A percentile compares a stretch with the other conserved stretches of the same genome.
phyloP scores from a whole-genome alignment of 495 filamentous ascomycete genomes.

The Penicillium fimorum region DNA sequence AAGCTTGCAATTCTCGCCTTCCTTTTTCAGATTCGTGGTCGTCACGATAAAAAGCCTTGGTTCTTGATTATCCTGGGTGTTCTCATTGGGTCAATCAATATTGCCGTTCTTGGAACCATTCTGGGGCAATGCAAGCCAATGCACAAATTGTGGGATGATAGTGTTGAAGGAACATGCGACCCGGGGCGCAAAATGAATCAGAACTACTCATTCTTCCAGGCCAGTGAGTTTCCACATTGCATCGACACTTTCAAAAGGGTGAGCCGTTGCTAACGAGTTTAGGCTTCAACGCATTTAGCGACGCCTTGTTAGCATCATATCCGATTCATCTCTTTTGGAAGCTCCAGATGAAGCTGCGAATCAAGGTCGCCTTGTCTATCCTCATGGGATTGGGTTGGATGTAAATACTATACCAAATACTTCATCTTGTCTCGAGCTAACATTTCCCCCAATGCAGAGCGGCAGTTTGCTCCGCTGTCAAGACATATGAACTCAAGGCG shows the following conservation, averaged over 20 bases:
- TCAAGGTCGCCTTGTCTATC: slow-evolving; percentile 32
- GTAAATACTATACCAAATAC: slow-evolving; percentile 21
- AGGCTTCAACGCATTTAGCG: slow-evolving; percentile 32
- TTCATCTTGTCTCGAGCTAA: background rate
- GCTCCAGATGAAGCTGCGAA: slow-evolving; percentile 30
- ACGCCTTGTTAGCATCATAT: slow-evolving; percentile 33
- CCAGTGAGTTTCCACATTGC: slow-evolving; percentile 16
- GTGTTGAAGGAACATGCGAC: slow-evolving; percentile 24
- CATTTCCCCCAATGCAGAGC: slow-evolving; percentile 12
- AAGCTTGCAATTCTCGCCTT: slow-evolving; percentile 35
- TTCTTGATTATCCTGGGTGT: slow-evolving; percentile 28
- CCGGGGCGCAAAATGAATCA: slow-evolving; percentile 23
- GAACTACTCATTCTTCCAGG: slow-evolving; percentile 30
- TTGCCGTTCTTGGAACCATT: slow-evolving; percentile 24
- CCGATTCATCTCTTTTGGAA: slow-evolving; percentile 36
- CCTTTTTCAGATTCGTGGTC: slow-evolving; percentile 30
- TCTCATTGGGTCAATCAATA: slow-evolving; percentile 23
- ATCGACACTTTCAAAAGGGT: background rate
- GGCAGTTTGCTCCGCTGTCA: slow-evolving; percentile 24
- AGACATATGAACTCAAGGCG: slow-evolving; percentile 24
- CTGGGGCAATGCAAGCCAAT: slow-evolving; percentile 29
- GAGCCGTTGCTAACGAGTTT: background rate
- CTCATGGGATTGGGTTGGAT: slow-evolving; percentile 43
- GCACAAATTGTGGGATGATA: slow-evolving; percentile 29
- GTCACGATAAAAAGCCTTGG: slow-evolving; percentile 26